Base-by-base conservation (phyloP, 495 filamentous ascomycete species). In the Penicillium coffeae region DNA sequence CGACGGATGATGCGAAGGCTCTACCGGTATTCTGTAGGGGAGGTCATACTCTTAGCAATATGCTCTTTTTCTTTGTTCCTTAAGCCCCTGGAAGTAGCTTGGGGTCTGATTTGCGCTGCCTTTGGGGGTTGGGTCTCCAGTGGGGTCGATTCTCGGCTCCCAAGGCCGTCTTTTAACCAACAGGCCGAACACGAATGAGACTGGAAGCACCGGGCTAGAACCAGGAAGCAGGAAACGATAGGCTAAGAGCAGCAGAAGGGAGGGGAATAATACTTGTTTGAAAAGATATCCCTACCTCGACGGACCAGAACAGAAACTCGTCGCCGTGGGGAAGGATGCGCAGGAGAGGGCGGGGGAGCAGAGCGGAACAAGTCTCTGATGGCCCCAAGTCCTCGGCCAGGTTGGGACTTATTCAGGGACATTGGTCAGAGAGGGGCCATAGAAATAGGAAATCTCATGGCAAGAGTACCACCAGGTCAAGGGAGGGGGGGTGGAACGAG, bases 271-370 rank as follows among this genome's bases (percentile, higher is more conserved):
- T 75, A 73, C 69, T 72, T 69, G 60, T 58, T 63, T 37, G 57
- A 62, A 55, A 73, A 65, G 15, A 69, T 51, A 58, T 55, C 58
- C 52, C 67, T 66, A 47, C 67, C 64, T 65, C 71, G 70, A 56
- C 69, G 70, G 47, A 71, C 55, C 15, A 73, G 53, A 37, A 65
- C 48, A 40, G 65, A 68, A 22, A 66, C 55, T 49, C 65, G 56
- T 52, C 51, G 64, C 33, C 63, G 65, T 41, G 64, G 50, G 40
- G 69, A 62, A 37, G 60, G 60, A 41, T 62, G 57, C 21, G 62
- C 34, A 50, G 55, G 49, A 45, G 63, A 57, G 16, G 69, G 53
- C 14, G 63, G 52, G 54, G 53, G 53, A 49, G 55, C 46, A 59
- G 65, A 63, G 42, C 63, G 66, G 55, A 71, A 72, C 50, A 70